These are phyloP conservation scores for Fusarium virguliforme DNA, from an alignment of 2,329 filamentous ascomycete genomes.

Conservation along the genomic window DNA sequence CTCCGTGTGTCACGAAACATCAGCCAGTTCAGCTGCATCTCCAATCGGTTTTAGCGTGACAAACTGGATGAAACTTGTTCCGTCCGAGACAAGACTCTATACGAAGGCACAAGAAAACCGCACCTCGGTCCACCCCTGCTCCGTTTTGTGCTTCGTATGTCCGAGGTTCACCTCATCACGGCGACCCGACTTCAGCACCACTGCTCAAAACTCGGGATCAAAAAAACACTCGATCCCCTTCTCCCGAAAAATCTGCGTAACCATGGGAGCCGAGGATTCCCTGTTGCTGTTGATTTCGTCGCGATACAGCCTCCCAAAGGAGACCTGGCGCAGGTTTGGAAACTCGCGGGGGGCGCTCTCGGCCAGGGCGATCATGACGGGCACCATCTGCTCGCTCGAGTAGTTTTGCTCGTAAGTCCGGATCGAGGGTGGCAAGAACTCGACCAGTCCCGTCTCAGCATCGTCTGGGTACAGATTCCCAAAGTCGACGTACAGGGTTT, in stretches of 20 bases:
- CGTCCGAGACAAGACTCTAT: neutral
- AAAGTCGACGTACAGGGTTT: slow-evolving; percentile 2
- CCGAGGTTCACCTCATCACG: neutral
- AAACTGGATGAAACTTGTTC: neutral
- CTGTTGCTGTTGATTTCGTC: neutral
- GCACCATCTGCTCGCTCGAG: neutral
- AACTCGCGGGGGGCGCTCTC: neutral
- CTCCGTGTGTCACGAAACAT: neutral
- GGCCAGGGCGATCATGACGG: neutral
- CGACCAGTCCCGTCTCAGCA: neutral
- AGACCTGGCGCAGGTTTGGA: neutral
- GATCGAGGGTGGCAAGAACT: neutral
- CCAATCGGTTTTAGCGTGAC: neutral
- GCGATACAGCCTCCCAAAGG: neutral
- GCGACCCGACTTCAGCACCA: neutral
- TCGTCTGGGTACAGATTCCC: neutral
- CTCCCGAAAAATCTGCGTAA: neutral
- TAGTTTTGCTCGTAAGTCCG: neutral
- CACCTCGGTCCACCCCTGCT: neutral
- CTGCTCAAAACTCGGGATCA: neutral
- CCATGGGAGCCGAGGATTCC: neutral
- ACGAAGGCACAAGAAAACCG: neutral
- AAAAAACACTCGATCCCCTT: neutral
- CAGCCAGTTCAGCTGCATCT: neutral
- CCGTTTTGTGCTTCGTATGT: neutral